Evolutionary conservation across 768 basidiomycete species (phyloP).

Genomic region (Coprinopsis strossmayeri): DNA sequence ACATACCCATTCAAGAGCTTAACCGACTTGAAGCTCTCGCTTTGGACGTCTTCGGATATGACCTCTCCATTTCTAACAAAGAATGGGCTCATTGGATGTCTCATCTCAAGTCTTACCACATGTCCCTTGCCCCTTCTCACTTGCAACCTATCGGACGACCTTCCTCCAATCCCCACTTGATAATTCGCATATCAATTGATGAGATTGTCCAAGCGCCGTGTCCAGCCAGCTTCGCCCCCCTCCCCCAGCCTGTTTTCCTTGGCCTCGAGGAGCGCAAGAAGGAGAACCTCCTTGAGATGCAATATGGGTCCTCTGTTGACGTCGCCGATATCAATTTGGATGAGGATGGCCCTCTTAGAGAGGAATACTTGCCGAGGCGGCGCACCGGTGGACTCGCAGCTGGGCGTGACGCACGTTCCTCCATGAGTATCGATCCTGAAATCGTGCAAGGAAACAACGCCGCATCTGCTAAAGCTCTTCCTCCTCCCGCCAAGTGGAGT

Average conservation of each 20-base stretch:
- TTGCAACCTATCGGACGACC: conserved; percentile 78
- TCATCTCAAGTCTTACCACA: conserved; percentile 60
- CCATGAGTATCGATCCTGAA: conserved; percentile 10
- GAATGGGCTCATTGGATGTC: conserved; percentile 71
- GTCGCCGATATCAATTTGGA: conserved; percentile 72
- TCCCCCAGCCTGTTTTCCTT: conserved; percentile 64
- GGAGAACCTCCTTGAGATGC: conserved; percentile 43
- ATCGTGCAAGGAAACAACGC: conserved; percentile 16
- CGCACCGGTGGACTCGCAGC: conserved; percentile 33
- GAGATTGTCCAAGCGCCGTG: conserved; percentile 53
- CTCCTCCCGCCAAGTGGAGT: conserved; percentile 78
- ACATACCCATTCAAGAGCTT: conserved; percentile 60
- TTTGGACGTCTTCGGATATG: conserved; percentile 63
- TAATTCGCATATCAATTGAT: conserved; percentile 64
- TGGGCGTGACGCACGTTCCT: conserved; percentile 7
- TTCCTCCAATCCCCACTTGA: conserved; percentile 60
- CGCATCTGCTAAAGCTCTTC: conserved; percentile 33
- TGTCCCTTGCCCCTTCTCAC: conserved; percentile 49
- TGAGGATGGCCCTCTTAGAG: conserved; percentile 74
- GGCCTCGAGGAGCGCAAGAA: conserved; percentile 60
- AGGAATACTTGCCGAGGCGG: conserved; percentile 74
- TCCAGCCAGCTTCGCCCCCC: conserved; percentile 20
- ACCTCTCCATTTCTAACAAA: conserved; percentile 57
- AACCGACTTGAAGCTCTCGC: conserved; percentile 69
- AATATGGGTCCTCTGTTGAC: conserved; percentile 36